phyloP scores from a whole-genome alignment of 2,329 filamentous ascomycete species.

The Tolypocladium ovalisporum region DNA sequence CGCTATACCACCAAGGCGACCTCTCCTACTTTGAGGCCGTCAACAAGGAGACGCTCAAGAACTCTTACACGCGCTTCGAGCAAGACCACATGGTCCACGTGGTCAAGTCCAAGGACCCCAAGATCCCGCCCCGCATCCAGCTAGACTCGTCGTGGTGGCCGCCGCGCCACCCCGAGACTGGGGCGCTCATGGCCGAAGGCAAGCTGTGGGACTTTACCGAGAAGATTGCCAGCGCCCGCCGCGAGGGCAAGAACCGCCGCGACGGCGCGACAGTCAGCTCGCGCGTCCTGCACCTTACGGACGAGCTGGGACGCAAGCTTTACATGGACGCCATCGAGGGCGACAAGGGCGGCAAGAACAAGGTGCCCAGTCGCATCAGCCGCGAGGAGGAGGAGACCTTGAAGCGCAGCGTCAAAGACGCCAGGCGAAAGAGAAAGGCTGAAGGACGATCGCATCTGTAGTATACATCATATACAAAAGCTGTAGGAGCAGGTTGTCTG shows the following conservation, averaged over 20 bases:
- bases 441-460: conserved; percentile 41
- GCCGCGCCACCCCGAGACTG: conserved; percentile 48
- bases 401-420: conserved; percentile 31
- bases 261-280: conserved; percentile 83
- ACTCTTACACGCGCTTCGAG: conserved; percentile 77
- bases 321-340: conserved; percentile 46
- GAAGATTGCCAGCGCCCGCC: conserved; percentile 67
- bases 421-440: conserved; percentile 35
- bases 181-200: conserved; percentile 56
- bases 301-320: conserved; percentile 58
- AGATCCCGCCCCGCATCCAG: conserved; percentile 50
- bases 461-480: not conserved
- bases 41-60: conserved; percentile 95
- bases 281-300: conserved; percentile 67
- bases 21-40: conserved; percentile 96
- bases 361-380: conserved; percentile 31
- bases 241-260: conserved; percentile 93
- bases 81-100: conserved; percentile 82
- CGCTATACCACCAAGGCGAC: conserved; percentile 93
- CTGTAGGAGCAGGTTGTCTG: not conserved
- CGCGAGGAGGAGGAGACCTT: conserved; percentile 37
- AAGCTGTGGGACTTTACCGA: conserved; percentile 88
- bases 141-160: conserved; percentile 69
- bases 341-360: conserved; percentile 22
- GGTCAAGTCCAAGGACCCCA: conserved; percentile 55